Evolutionary conservation across 495 filamentous ascomycete species (phyloP), one percentile per base, ranked within the genome.

Genomic region (Daldinia caldariorum): DNA sequence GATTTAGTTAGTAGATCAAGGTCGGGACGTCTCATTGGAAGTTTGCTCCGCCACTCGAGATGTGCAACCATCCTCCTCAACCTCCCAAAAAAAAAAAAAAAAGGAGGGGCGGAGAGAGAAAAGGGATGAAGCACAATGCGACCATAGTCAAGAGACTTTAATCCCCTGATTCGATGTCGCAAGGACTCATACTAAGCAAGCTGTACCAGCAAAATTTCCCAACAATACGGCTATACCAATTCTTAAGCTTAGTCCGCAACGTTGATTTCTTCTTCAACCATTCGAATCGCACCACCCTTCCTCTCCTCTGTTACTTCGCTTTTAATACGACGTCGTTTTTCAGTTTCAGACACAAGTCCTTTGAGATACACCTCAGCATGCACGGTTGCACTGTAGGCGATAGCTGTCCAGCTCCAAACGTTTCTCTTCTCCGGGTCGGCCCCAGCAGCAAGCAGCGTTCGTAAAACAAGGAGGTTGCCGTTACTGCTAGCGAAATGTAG

Each of bases 281-380:
- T 57, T 51, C 79, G 71, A 49, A 81, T 70, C 22, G 59, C 61
- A 26, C 77, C 67, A 20, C 77, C 76, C 39, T 79, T 80, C 43
- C 74, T 78, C 31, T 59, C 71, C 61, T 75, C 74, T 39, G 77
- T 77, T 6, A 66, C 64, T 51, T 79, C 69, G 32, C 60, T 72
- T 35, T 67, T 71, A 3, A 59, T 66, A 39, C 70, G 60, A 54
- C 76, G 80, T 70, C 80, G 73, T 65, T 78, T 80, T 70, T 83
- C 80, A 10, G 83, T 79, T 73, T 90, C 90, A 0, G 78, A 80
- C 0, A 92, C 85, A 58, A 94, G 76, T 35, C 84, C 84, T 80
- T 86, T 86, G 45, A 93, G 88, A 69, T 92, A 93, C 18, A 90
- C 88, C 78, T 94, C 92, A 16, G 89, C 91, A 70, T 90, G 87